phyloP scores from a whole-genome alignment of 225 moss, liverwort and hornwort species.

The Pleurozium schreberi region DNA sequence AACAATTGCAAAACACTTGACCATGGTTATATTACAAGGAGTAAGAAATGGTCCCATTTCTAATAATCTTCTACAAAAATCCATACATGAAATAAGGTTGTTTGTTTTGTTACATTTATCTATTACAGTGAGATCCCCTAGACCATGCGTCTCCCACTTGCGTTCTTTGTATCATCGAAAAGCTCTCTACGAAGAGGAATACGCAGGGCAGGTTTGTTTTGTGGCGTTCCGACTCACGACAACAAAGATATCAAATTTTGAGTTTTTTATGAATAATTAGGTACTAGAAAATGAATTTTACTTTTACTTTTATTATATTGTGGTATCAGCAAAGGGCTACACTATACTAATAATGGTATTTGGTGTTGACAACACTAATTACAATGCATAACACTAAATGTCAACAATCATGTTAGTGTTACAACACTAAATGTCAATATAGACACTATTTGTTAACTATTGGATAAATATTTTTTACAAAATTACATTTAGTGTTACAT shows the following conservation, averaged over 20 bases:
- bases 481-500: too few relatives aligned
- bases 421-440: too few relatives aligned
- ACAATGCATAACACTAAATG: too few relatives aligned
- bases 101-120: not conserved
- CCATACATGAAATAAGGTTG: too few relatives aligned
- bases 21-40: too few relatives aligned
- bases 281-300: not conserved
- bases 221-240: rapidly evolving
- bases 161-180: rapidly evolving
- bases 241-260: not conserved
- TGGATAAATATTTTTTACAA: too few relatives aligned
- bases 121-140: not conserved
- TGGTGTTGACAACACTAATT: too few relatives aligned
- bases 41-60: not conserved
- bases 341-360: too few relatives aligned
- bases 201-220: not conserved
- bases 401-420: too few relatives aligned
- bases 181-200: not conserved
- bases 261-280: not conserved
- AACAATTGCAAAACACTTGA: not conserved
- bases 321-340: rapidly evolving
- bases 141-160: rapidly evolving
- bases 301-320: not conserved
- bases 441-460: too few relatives aligned
- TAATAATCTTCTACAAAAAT: not conserved